A percentile compares a stretch with the other conserved stretches of the same genome.
Evolutionary conservation across 1,284 basidiomycete genomes (phyloP).

Genomic region (Trichosporon ovoides): DNA sequence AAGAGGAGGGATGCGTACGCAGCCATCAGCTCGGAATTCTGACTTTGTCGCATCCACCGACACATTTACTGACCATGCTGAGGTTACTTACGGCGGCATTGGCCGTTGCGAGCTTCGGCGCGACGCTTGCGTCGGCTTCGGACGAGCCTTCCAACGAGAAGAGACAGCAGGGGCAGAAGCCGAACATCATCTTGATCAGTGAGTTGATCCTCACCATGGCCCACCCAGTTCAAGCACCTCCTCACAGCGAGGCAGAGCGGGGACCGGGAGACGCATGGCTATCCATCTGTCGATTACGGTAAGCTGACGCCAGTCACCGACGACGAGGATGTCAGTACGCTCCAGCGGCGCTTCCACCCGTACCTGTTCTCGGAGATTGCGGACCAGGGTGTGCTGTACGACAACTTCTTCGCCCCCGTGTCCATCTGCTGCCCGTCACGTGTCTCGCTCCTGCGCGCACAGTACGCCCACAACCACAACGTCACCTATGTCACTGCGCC

Average conservation of each 20-base stretch:
- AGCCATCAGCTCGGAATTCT: no score
- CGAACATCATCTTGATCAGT: slow-evolving; percentile 32
- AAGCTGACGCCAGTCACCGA: slow-evolving; percentile 25
- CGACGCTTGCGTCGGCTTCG: no score
- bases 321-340: slow-evolving; percentile 26
- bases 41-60: no score
- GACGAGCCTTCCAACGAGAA: no score
- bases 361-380: slow-evolving; percentile 24
- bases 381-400: slow-evolving; percentile 24
- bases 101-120: no score
- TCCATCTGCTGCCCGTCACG: slow-evolving; percentile 37
- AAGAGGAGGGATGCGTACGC: no score
- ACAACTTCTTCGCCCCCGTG: slow-evolving; percentile 33
- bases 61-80: no score
- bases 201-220: not conserved
- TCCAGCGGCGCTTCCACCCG: slow-evolving; percentile 18
- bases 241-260: no score
- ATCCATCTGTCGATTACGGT: no score
- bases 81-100: no score
- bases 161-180: slow-evolving; percentile 3
- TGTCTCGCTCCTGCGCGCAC: slow-evolving; percentile 29
- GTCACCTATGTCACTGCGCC: slow-evolving; percentile 32
- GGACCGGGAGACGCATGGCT: no score
- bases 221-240: no score
- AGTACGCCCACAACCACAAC: slow-evolving; percentile 39